phyloP scores from a whole-genome alignment of 1,284 basidiomycete genomes.

The Cutaneotrichosporon mucoides region DNA sequence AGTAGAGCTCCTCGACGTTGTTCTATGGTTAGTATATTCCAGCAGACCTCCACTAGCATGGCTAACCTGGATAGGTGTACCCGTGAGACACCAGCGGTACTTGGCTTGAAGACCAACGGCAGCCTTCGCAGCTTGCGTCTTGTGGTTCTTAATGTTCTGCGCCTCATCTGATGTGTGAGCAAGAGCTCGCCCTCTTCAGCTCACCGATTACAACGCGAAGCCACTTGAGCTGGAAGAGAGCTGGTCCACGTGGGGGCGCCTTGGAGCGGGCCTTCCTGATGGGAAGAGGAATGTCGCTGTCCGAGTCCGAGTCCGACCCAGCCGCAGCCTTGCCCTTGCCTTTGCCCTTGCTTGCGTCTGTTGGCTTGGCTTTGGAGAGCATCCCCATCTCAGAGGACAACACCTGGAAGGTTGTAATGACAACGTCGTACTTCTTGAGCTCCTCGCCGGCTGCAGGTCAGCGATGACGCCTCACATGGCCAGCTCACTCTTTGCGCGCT shows the following conservation, averaged over 20 bases:
- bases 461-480: neutral
- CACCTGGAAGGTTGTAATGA: constrained; percentile 76
- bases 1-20: constrained; percentile 81
- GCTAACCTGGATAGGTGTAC: constrained; percentile 70
- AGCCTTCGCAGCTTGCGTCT: constrained; percentile 73
- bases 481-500: constrained; percentile 61
- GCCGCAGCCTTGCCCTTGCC: neutral
- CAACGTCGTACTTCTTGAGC: constrained; percentile 65
- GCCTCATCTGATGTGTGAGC: constrained; percentile 70
- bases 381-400: constrained; percentile 60
- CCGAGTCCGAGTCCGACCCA: constrained; percentile 29
- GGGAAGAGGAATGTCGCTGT: constrained; percentile 48
- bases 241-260: constrained; percentile 53
- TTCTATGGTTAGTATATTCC: constrained; percentile 66
- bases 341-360: neutral
- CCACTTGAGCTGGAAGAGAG: constrained; percentile 78
- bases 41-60: too few relatives aligned
- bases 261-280: constrained; percentile 48
- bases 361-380: neutral
- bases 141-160: constrained; percentile 93
- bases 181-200: too few relatives aligned
- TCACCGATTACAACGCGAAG: constrained; percentile 77
- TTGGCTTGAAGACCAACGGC: constrained; percentile 73
- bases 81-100: constrained; percentile 85
- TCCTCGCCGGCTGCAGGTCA: constrained; percentile 56